Base-by-base conservation (phyloP, 179 eudicot species). In the Beta macrorhiza region DNA sequence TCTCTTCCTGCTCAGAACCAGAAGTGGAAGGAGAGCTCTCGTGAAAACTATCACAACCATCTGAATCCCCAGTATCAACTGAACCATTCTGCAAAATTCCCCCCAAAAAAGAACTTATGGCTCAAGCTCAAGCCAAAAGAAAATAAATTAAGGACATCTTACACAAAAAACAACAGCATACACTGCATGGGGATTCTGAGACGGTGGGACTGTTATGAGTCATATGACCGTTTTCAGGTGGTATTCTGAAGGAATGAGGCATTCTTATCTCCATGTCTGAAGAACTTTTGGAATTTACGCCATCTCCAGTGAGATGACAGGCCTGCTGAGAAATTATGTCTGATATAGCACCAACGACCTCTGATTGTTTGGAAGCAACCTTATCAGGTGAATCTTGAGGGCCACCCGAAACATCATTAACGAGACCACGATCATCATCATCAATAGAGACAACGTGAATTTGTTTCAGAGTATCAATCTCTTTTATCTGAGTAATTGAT, bases 51-150 rank as follows among this genome's bases (percentile, higher is more conserved):
- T 87, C 85, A 82, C 84, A 80, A 73, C 82, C 90, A 87, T 87
- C 90, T 59, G 87, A 72, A 47, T 32, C 69, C 81, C 75, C 79
- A 65, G 83, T 75, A 78, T 85, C 86, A 84, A 14, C 80, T 69
- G 87, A 84, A 75, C 86, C 92, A 79, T 82, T 89, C 98, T 93
- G 93, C 84, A 86, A 72, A 57, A 68, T 45, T 70, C 55, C 78
- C 44, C 59, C n/a, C 65, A 29, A 65, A 16, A n/a, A 47, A 78
- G 44, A 80, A 84, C 61, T 65, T 63, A 44, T 64, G 57, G 83
- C 61, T 65, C 64, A 44, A 64, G 57, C 74, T 56, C 42, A 22
- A 53, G 74, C 67, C 58, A 55, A 56, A 51, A 72, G 55, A 14
- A 63, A 57, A 37, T 5, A 14, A 16, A 32, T 64, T 51, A 76